These are phyloP conservation scores for Zostera marina DNA, from an alignment of 116 monocot genomes.

Conservation along the genomic window DNA sequence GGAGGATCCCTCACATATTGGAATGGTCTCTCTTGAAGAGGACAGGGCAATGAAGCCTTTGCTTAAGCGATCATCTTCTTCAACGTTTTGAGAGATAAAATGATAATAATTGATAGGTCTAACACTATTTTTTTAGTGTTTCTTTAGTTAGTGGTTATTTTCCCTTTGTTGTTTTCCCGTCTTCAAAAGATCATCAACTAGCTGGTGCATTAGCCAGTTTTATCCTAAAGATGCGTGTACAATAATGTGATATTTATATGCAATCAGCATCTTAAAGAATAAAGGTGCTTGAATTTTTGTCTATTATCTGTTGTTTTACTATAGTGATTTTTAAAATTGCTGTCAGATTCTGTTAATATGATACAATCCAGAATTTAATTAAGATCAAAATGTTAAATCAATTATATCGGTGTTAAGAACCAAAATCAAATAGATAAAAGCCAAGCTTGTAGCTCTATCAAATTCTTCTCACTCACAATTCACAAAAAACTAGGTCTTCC, in stretches of 20 bases:
- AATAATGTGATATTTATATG: background rate
- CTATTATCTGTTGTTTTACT: background rate
- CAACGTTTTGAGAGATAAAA: conserved; percentile 24
- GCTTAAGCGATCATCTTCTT: conserved; percentile 56
- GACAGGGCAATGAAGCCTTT: conserved; percentile 55
- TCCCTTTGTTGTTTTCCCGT: no score
- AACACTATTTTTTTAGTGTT: background rate
- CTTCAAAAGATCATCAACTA: no score
- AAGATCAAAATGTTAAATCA: no score
- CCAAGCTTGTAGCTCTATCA: no score
- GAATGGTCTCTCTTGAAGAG: conserved; percentile 69
- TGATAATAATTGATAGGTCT: background rate
- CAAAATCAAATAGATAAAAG: no score
- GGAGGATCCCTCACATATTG: conserved; percentile 71
- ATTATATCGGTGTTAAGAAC: no score
- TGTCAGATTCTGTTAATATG: no score
- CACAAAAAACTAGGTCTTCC: no score
- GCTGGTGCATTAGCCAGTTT: background rate
- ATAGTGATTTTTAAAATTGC: no score
- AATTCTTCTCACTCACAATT: no score
- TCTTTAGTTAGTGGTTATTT: no score
- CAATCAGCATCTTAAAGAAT: background rate
- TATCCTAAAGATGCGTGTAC: background rate
- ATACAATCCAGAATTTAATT: no score
- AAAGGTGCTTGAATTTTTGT: background rate